Evolutionary conservation across 768 basidiomycete species (phyloP).

Genomic region (Hydnum rufescens): DNA sequence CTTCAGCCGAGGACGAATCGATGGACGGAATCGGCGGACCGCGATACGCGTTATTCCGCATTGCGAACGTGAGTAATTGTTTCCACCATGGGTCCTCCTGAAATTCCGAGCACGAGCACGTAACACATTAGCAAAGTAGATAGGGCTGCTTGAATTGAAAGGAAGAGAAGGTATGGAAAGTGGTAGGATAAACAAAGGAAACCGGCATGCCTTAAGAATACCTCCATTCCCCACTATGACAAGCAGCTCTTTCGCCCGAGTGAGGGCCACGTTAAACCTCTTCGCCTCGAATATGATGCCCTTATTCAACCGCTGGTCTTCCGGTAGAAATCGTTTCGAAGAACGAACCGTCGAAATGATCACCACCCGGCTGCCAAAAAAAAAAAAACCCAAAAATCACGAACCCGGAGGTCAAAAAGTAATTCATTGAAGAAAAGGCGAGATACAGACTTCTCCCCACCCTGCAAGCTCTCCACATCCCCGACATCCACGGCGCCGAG

Average conservation of each 20-base stretch:
- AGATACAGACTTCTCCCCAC: neutral
- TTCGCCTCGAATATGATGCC: neutral
- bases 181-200: too few species aligned
- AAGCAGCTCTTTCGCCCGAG: slow-evolving; percentile 5
- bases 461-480: neutral
- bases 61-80: neutral
- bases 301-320: neutral
- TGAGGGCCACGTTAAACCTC: slow-evolving; percentile 5
- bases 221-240: slow-evolving; percentile 18
- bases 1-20: neutral
- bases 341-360: neutral
- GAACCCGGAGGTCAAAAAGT: neutral
- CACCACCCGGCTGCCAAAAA: neutral
- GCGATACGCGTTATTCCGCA: neutral
- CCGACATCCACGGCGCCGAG: neutral
- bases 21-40: neutral
- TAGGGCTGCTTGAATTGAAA: neutral
- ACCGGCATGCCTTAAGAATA: slow-evolving; percentile 19
- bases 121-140: neutral
- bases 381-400: too few species aligned
- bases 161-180: too few species aligned
- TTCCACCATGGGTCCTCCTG: slow-evolving; percentile 1
- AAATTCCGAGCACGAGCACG: neutral
- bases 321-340: neutral
- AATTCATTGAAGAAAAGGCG: neutral